phyloP scores from a whole-genome alignment of 169 alveolate genomes.

The Eimeria necatrix region DNA sequence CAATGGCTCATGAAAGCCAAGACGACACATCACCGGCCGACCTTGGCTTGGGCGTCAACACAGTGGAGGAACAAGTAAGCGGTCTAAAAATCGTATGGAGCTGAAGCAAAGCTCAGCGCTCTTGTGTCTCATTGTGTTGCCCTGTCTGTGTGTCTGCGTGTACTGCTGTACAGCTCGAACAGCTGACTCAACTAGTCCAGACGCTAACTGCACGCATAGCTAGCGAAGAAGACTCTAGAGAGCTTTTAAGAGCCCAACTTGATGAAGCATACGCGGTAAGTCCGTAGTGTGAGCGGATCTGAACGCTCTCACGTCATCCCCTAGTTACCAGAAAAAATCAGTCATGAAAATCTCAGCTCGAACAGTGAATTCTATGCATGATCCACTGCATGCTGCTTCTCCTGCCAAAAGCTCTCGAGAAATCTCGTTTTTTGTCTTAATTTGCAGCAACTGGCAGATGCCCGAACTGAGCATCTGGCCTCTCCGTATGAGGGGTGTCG shows the following conservation, averaged over 20 bases:
- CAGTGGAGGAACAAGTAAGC: slow-evolving; percentile 62
- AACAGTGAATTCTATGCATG: no score
- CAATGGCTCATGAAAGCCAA: not conserved
- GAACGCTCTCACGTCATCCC: not conserved
- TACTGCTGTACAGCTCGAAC: slow-evolving; percentile 60
- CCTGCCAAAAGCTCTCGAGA: no score
- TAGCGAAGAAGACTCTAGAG: slow-evolving; percentile 65
- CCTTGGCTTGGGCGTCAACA: slow-evolving; percentile 63
- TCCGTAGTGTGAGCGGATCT: not conserved
- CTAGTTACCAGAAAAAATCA: no score
- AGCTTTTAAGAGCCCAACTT: slow-evolving; percentile 69
- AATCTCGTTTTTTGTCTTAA: not conserved
- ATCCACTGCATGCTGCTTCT: no score
- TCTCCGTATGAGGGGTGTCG: not conserved
- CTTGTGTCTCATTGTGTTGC: no score
- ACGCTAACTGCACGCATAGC: slow-evolving; percentile 62
- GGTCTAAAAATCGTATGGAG: no score
- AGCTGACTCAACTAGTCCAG: slow-evolving; percentile 70
- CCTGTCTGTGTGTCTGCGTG: not conserved
- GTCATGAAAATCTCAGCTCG: no score
- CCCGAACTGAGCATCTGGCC: slow-evolving; percentile 6
- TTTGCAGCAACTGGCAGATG: slow-evolving; percentile 72
- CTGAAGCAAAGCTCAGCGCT: no score
- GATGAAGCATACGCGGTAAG: slow-evolving; percentile 77
- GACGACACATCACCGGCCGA: slow-evolving; percentile 40